A percentile compares a stretch with the other conserved stretches of the same genome.
Evolutionary conservation across 352 stramenopile species (phyloP).

Genomic region (Globisporangium takayamanum): DNA sequence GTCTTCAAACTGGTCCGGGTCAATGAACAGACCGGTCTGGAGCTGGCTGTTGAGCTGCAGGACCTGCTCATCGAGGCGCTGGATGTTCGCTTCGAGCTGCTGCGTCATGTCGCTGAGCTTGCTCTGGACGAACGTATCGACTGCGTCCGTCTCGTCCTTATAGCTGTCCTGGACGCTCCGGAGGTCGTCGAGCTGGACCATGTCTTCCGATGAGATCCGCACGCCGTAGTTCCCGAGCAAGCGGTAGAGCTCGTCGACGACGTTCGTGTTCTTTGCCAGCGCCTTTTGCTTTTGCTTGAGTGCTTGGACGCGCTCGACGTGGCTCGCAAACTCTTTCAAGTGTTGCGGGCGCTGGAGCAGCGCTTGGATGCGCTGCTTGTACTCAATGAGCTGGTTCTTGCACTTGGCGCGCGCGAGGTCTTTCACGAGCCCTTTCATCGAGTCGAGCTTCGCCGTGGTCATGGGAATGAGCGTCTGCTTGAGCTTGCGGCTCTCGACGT

Average conservation of each 20-base stretch:
- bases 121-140: conserved; percentile 80
- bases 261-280: conserved; percentile 78
- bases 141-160: conserved; percentile 80
- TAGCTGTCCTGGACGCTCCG: conserved; percentile 85
- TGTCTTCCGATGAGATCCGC: conserved; percentile 89
- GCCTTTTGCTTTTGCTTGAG: conserved; percentile 77
- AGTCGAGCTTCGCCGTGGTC: conserved; percentile 87
- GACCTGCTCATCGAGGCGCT: conserved; percentile 89
- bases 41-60: conserved; percentile 79
- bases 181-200: conserved; percentile 90
- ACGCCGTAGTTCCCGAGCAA: conserved; percentile 89
- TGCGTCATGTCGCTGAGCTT: conserved; percentile 89
- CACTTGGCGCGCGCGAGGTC: conserved; percentile 86
- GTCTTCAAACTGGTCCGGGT: conserved; percentile 85
- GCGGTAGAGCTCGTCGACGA: conserved; percentile 92
- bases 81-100: conserved; percentile 90
- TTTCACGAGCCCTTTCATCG: conserved; percentile 90
- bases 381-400: conserved; percentile 85
- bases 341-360: conserved; percentile 80
- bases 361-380: conserved; percentile 85
- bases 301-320: conserved; percentile 75
- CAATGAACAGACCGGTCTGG: conserved; percentile 82
- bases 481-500: conserved; percentile 91
- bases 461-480: conserved; percentile 92
- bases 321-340: conserved; percentile 89